A percentile compares a stretch with the other conserved stretches of the same genome.
phyloP scores from a whole-genome alignment of 140 eudicot species.

The Anethum foeniculum region DNA sequence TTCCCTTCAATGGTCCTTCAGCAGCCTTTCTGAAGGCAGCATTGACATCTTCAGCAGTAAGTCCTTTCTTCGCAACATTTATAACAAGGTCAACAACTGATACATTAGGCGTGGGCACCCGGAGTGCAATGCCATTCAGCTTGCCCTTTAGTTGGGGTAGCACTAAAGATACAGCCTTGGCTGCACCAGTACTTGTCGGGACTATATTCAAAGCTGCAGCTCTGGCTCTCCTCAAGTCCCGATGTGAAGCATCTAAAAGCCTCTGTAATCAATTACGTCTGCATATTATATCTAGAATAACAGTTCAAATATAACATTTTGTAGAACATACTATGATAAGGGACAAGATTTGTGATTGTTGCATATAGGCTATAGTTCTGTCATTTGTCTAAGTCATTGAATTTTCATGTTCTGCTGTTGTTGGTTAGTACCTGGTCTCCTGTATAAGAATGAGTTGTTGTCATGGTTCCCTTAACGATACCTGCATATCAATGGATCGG shows the following conservation, averaged over 20 bases:
- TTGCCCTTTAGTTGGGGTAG: slow-evolving; percentile 98
- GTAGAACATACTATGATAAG: not conserved
- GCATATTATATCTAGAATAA: not conserved
- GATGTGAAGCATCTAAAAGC: slow-evolving; percentile 90
- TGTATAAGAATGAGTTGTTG: slow-evolving; percentile 98
- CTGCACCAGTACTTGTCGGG: slow-evolving; percentile 97
- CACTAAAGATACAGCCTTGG: slow-evolving; percentile 96
- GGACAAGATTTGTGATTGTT: not conserved
- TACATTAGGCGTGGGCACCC: slow-evolving; percentile 95
- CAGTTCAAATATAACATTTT: not conserved
- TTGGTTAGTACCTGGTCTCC: slow-evolving; percentile 69
- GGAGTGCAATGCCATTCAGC: slow-evolving; percentile 95
- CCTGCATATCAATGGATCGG: slow-evolving; percentile 28
- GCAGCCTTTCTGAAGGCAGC: slow-evolving; percentile 92
- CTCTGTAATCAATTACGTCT: slow-evolving; percentile 34
- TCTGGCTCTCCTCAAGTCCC: slow-evolving; percentile 94
- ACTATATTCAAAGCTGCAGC: slow-evolving; percentile 99
- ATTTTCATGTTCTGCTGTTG: not conserved
- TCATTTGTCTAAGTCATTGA: not conserved
- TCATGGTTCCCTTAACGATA: slow-evolving; percentile 95
- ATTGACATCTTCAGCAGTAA: slow-evolving; percentile 80
- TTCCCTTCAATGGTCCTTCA: slow-evolving; percentile 74
- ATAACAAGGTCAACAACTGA: slow-evolving; percentile 94
- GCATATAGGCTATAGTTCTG: not conserved
- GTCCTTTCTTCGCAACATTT: slow-evolving; percentile 73